Evolutionary conservation across 768 basidiomycete species (phyloP).

Genomic region (Phanerodontia chrysosporium): DNA sequence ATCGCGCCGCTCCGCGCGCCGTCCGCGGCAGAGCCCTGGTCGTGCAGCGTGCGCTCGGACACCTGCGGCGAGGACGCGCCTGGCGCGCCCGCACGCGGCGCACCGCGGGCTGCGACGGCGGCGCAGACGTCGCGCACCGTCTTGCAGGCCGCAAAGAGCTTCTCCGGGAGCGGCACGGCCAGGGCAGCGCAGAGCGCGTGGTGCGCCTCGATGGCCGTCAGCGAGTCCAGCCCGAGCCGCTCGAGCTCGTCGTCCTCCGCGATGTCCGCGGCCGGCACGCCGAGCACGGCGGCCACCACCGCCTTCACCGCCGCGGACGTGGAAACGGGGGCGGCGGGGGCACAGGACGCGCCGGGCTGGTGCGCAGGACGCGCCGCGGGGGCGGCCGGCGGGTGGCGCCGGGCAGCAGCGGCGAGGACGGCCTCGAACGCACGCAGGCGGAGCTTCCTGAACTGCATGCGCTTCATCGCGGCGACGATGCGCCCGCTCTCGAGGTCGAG

Average conservation of each 20-base stretch:
- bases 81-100: background rate
- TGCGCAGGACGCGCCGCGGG: background rate
- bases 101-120: background rate
- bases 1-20: background rate
- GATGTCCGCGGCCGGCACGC: slow-evolving; percentile 32
- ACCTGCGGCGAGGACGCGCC: background rate
- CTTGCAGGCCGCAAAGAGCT: slow-evolving; percentile 37
- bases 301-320: slow-evolving; percentile 11
- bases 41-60: background rate
- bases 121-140: slow-evolving; percentile 37
- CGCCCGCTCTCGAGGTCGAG: slow-evolving; percentile 19
- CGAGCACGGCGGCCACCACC: slow-evolving; percentile 45
- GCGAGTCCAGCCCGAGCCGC: slow-evolving; percentile 57
- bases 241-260: slow-evolving; percentile 43
- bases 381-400: background rate
- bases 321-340: background rate
- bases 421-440: slow-evolving; percentile 39
- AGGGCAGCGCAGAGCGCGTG: slow-evolving; percentile 42
- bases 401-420: slow-evolving; percentile 8
- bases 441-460: slow-evolving; percentile 56
- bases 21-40: slow-evolving; percentile 3
- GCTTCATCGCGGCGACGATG: slow-evolving; percentile 54
- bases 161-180: slow-evolving; percentile 37
- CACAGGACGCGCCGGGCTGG: background rate
- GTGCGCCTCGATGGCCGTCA: slow-evolving; percentile 59